Base-by-base conservation (phyloP, 192 early-diverging fungal species). In the Pilaira anomala region DNA sequence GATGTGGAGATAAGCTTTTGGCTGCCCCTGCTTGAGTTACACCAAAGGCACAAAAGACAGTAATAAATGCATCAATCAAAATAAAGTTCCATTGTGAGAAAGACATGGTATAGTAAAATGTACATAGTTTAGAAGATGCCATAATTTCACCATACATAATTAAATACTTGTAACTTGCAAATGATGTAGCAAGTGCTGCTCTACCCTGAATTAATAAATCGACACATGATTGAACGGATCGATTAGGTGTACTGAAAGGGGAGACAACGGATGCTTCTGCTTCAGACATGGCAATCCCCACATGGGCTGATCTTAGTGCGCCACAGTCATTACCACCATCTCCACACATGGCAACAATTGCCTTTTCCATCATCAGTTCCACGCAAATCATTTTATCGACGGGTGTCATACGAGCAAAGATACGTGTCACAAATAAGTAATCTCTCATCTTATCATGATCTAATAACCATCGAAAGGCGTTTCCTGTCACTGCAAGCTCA, bases 241-340 rank as follows among this genome's bases (percentile, higher is more conserved):
- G 80, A 55, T 81, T 63, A 46, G 79, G 76, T 33, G 88, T 85
- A 28, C 83, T 80, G 66, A 93, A 93, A n/a, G 89, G 91, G 22
- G 91, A 85, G 0, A 93, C 91, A 68, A 93, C 90, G 1, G 87
- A 87, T 0, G 88, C 85, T 57, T 91, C 90, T 28, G 90, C 84
- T 44, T 90, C 88, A 29, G 88, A 90, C 28, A 93, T 75, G 5
- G 91, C 91, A 28, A 93, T 71, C 36, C 91, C 91, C 41, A 85
- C 89, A 56, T 93, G 91, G 2, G 90, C 83, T 8, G 89, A 87
- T 42, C 89, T 84, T 44, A 93, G 73, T 11, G 91, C 90, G 25
- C 88, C 89, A 61, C 86, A 87, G 67, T 93, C 91, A 68, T 93
- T 93, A 49, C 88, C 89, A 68, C 91, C 91, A 61, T 93, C 91